A percentile compares a stretch with the other conserved stretches of the same genome.
Conservation (phyloP, 2,329 filamentous ascomycete species). For the Teratosphaeria destructans region DNA sequence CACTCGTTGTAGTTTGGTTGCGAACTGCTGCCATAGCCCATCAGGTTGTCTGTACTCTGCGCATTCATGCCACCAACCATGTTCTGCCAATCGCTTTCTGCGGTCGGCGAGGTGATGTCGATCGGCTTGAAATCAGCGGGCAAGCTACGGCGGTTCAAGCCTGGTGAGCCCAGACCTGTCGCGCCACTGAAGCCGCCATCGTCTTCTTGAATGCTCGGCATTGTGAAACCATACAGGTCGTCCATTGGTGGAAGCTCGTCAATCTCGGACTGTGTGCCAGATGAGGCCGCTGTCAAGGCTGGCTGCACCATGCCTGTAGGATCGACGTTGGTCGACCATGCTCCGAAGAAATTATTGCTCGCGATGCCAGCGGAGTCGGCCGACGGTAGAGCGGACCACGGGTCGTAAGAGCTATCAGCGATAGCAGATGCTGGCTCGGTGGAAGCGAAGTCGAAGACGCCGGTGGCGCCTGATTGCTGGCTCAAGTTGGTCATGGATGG, state of each 20-base stretch:
- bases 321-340: constrained; percentile 20
- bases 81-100: constrained; percentile 1
- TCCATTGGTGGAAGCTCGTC: constrained; percentile 27
- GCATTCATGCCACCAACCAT: not conserved
- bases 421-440: constrained; percentile 19
- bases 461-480: constrained; percentile 16
- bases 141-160: constrained; percentile 21
- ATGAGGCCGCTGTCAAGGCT: constrained; percentile 28
- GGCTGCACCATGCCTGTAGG: constrained; percentile 21
- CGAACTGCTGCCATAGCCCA: constrained; percentile 10
- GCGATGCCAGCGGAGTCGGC: constrained; percentile 16
- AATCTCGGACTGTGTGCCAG: constrained; percentile 28
- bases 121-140: constrained; percentile 14
- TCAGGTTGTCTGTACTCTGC: not conserved
- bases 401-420: constrained; percentile 18
- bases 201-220: constrained; percentile 24
- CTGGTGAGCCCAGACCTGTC: constrained; percentile 4
- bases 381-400: constrained; percentile 21
- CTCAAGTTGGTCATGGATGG: constrained; percentile 5
- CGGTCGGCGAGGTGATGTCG: not conserved
- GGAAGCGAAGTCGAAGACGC: constrained; percentile 10
- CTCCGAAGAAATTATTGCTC: constrained; percentile 24
- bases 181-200: constrained; percentile 8
- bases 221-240: constrained; percentile 20
- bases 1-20: constrained; percentile 11